phyloP scores from a whole-genome alignment of 2,329 filamentous ascomycete species.

The Dendrostoma leiphaemia region DNA sequence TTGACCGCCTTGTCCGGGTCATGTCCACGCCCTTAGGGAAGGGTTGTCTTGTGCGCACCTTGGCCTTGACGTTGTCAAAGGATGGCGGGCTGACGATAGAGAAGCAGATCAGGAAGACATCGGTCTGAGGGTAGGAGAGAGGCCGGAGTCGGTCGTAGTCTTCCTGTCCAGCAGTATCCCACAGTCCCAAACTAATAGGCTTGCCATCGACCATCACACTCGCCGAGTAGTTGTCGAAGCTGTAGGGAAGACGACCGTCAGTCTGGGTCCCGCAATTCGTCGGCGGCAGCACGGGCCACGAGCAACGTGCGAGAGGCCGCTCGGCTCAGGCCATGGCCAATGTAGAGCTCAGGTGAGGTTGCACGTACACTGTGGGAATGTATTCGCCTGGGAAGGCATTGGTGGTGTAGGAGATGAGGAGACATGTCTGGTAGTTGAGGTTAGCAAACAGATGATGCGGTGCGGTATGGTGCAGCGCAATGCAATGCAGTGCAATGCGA shows the following conservation, averaged over 20 bases:
- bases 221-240: constrained; percentile 98
- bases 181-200: constrained; percentile 92
- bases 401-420: constrained; percentile 98
- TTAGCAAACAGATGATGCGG: background rate
- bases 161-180: constrained; percentile 98
- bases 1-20: too few species aligned
- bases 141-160: constrained; percentile 95
- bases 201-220: constrained; percentile 99
- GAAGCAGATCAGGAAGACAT: constrained; percentile 98
- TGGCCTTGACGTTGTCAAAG: constrained; percentile 98
- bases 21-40: too few species aligned
- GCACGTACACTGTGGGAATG: constrained; percentile 84
- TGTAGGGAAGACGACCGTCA: constrained; percentile 37
- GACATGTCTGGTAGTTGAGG: constrained; percentile 71
- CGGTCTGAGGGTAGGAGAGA: constrained; percentile 95
- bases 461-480: background rate
- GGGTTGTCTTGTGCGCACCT: constrained; percentile 57
- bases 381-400: constrained; percentile 99
- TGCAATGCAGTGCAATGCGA: too few species aligned
- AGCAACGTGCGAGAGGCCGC: constrained; percentile 4
- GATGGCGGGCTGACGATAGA: constrained; percentile 97
- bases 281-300: constrained; percentile 15
- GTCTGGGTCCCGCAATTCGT: constrained; percentile 7
- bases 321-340: constrained; percentile 5
- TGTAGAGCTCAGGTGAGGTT: background rate